Percentiles rank a stretch among this genome's conserved stretches.
These are phyloP conservation scores for Ormosia emarginata DNA, from an alignment of 306 rosid genomes.

Conservation along the genomic window DNA sequence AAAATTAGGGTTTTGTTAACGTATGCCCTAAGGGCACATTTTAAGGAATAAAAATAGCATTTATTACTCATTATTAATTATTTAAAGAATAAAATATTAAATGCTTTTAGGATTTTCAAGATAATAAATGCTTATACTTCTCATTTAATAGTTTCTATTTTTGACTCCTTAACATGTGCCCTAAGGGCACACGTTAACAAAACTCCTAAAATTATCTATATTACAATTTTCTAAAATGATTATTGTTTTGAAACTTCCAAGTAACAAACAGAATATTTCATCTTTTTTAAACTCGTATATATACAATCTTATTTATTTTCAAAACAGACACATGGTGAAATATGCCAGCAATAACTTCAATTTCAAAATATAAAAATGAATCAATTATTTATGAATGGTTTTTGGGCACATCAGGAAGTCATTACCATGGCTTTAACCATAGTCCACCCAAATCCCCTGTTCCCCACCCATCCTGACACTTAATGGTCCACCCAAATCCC, in stretches of 20 bases:
- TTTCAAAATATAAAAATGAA: neutral
- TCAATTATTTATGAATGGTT: neutral
- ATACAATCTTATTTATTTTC: no score
- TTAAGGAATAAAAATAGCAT: no score
- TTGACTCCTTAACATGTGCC: no score
- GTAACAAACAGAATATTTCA: neutral
- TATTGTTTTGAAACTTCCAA: neutral
- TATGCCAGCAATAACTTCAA: neutral
- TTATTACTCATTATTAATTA: no score
- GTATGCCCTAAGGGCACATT: no score
- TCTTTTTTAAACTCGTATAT: neutral
- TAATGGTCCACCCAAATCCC: neutral
- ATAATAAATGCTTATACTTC: no score
- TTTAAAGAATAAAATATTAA: no score
- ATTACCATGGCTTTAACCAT: neutral
- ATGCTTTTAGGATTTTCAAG: no score
- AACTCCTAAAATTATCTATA: neutral
- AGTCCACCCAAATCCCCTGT: neutral
- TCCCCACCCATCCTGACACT: conserved; percentile 1
- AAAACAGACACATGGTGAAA: neutral
- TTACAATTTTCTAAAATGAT: neutral
- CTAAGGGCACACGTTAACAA: no score
- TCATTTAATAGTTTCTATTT: no score
- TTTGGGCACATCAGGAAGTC: no score
- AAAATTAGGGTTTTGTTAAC: no score